Evolutionary conservation across 345 rosid species (phyloP).

Genomic region (Eucalyptus marginata): DNA sequence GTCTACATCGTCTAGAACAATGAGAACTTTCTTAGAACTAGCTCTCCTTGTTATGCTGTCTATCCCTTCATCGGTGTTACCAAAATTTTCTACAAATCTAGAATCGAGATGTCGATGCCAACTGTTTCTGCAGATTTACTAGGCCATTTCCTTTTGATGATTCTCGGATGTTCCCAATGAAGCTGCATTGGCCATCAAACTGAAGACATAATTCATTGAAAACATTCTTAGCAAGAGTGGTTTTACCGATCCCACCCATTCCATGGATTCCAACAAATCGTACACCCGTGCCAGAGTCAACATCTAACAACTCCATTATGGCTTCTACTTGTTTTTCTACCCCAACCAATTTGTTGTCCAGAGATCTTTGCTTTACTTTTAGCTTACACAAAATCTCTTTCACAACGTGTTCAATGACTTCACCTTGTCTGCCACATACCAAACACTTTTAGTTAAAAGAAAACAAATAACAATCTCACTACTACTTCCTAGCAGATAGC

Average conservation of each 20-base stretch:
- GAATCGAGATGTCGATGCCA: not conserved
- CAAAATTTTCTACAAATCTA: not conserved
- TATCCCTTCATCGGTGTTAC: rapidly evolving
- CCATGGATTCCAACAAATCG: not conserved
- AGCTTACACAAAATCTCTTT: not conserved
- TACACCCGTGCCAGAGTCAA: not conserved
- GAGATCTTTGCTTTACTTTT: not conserved
- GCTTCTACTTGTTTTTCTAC: not conserved
- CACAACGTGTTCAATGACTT: not conserved
- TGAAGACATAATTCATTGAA: not conserved
- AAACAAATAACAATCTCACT: not conserved
- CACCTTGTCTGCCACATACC: not conserved
- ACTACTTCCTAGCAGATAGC: not conserved
- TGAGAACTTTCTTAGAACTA: not conserved
- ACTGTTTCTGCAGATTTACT: rapidly evolving
- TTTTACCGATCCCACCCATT: not conserved
- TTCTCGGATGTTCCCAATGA: not conserved
- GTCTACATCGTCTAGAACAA: not conserved
- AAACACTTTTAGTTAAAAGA: not conserved
- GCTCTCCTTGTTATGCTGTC: rapidly evolving
- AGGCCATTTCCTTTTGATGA: not conserved
- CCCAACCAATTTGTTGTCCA: not conserved
- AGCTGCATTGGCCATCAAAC: not conserved
- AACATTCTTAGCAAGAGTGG: not conserved
- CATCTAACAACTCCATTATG: not conserved